Evolutionary conservation across 495 filamentous ascomycete genomes (phyloP).

Genomic region (Staphylotrichum tortipilum): DNA sequence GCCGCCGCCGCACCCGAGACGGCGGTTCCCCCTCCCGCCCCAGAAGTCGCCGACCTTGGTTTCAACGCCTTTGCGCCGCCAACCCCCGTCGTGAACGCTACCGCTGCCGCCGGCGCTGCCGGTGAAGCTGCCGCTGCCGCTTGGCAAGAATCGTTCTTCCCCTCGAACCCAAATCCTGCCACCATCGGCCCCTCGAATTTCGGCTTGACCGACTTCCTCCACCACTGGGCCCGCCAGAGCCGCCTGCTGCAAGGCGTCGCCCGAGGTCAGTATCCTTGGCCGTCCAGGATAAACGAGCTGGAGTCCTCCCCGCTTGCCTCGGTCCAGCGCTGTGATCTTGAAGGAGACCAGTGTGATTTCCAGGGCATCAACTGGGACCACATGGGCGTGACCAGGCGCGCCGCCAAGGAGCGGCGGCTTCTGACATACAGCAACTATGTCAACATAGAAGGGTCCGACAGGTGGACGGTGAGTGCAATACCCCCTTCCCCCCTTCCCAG

Average conservation of each 20-base stretch:
- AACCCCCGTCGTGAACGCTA: too few species aligned
- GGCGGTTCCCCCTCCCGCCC: too few species aligned
- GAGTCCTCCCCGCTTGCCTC: conserved; percentile 6
- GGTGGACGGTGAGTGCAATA: conserved; percentile 29
- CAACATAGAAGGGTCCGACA: conserved; percentile 34
- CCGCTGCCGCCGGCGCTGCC: too few species aligned
- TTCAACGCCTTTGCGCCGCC: too few species aligned
- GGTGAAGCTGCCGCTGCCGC: background rate
- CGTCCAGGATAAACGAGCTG: conserved; percentile 16
- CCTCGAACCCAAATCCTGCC: conserved; percentile 16
- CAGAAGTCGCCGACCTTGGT: too few species aligned
- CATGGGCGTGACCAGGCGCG: conserved; percentile 51
- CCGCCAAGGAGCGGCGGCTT: conserved; percentile 51
- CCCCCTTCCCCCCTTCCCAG: background rate
- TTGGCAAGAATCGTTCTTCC: conserved; percentile 9
- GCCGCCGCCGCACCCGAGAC: background rate
- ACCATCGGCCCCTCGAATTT: conserved; percentile 23
- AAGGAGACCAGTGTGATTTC: conserved; percentile 56
- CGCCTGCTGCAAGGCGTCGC: conserved; percentile 4
- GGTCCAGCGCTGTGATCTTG: conserved; percentile 39
- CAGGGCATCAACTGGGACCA: conserved; percentile 72
- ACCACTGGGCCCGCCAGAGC: conserved; percentile 24
- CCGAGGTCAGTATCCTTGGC: conserved; percentile 16
- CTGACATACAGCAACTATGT: conserved; percentile 51
- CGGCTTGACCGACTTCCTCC: conserved; percentile 23